These are phyloP conservation scores for Psilocybe azurescens DNA, from an alignment of 768 basidiomycete species.

Conservation along the genomic window DNA sequence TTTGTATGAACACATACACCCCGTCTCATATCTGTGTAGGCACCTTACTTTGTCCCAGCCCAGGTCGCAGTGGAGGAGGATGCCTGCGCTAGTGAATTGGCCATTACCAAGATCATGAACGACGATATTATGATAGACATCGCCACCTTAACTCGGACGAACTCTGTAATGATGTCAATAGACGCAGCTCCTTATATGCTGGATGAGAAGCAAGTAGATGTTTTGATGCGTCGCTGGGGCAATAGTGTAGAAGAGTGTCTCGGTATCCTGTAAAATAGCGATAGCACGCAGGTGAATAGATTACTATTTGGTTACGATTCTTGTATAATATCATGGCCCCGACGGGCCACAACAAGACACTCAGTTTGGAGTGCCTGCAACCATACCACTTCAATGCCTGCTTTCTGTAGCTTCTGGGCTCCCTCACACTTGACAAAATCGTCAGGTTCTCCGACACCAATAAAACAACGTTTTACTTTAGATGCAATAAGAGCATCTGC, in stretches of 20 bases:
- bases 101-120: conserved; percentile 28
- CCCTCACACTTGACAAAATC: conserved; percentile 97
- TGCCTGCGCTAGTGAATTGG: conserved; percentile 20
- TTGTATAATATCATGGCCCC: conserved; percentile 43
- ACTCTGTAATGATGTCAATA: conserved; percentile 37
- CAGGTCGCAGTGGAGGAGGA: conserved; percentile 17
- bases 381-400: conserved; percentile 81
- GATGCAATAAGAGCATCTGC: conserved; percentile 81
- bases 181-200: conserved; percentile 32
- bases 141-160: conserved; percentile 23
- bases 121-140: conserved; percentile 39
- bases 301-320: not conserved
- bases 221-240: conserved; percentile 30
- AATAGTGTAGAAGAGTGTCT: conserved; percentile 21
- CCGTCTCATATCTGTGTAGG: conserved; percentile 23
- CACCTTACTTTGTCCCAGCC: conserved; percentile 40
- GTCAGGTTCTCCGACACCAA: conserved; percentile 89
- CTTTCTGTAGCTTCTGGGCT: conserved; percentile 68
- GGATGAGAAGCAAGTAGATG: conserved; percentile 25
- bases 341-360: conserved; percentile 82
- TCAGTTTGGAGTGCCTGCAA: conserved; percentile 74
- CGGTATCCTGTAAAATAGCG: conserved; percentile 8
- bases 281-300: not conserved
- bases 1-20: not conserved
- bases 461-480: conserved; percentile 74